These are phyloP conservation scores for Puya raimondii DNA, from an alignment of 176 grass and related monocot species.

Conservation along the genomic window DNA sequence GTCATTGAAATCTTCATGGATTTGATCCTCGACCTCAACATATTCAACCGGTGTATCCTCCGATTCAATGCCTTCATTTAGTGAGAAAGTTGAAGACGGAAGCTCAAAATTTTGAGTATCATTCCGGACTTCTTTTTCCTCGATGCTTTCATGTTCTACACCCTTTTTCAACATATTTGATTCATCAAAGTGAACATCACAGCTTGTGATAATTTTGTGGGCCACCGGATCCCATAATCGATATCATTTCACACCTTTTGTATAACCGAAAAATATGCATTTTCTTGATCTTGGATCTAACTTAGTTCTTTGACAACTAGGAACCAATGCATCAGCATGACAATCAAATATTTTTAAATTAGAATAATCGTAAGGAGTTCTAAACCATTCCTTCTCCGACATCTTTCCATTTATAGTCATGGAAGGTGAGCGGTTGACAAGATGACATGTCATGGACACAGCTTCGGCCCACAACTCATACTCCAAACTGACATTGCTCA, in stretches of 20 bases:
- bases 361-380: background rate
- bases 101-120: background rate
- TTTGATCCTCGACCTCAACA: too few species aligned
- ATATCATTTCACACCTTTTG: too few species aligned
- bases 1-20: too few species aligned
- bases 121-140: background rate
- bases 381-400: background rate
- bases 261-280: too few species aligned
- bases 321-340: background rate
- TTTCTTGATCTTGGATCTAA: background rate
- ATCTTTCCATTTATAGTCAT: background rate
- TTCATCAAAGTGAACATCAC: background rate
- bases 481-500: background rate
- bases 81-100: background rate
- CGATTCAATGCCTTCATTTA: too few species aligned
- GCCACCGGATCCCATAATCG: too few species aligned
- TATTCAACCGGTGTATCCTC: too few species aligned
- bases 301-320: background rate
- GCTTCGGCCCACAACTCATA: too few species aligned
- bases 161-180: background rate
- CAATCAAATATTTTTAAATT: background rate
- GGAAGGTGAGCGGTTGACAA: background rate
- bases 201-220: too few species aligned
- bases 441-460: too few species aligned
- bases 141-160: background rate